Conservation (phyloP, 306 rosid genomes). For the Vicia faba region DNA sequence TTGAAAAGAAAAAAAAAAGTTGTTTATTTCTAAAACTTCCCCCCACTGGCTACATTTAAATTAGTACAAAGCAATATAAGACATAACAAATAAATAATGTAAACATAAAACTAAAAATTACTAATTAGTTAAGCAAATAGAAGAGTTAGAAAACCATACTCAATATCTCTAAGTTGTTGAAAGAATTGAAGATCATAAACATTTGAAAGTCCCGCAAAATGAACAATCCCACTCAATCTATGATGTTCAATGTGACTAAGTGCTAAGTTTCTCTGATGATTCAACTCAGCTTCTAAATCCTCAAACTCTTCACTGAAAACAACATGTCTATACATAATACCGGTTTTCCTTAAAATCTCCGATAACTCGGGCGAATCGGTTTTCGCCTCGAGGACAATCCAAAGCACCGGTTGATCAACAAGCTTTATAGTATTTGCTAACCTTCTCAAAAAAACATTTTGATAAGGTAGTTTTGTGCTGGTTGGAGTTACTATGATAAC, state of each 20-base stretch:
- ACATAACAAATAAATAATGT: background rate
- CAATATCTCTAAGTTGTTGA: slow-evolving; percentile 77
- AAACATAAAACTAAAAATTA: slow-evolving; percentile 8
- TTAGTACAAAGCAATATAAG: background rate
- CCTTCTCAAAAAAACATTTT: slow-evolving; percentile 66
- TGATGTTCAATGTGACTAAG: slow-evolving; percentile 88
- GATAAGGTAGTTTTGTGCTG: slow-evolving; percentile 53
- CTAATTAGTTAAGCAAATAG: background rate
- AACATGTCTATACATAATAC: slow-evolving; percentile 90
- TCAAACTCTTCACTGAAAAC: slow-evolving; percentile 74
- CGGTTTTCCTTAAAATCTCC: slow-evolving; percentile 68
- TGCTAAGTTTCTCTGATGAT: slow-evolving; percentile 83
- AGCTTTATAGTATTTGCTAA: slow-evolving; percentile 70
- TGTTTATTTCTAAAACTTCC: background rate
- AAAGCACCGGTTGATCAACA: slow-evolving; percentile 76
- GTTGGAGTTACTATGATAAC: slow-evolving; percentile 81
- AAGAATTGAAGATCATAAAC: slow-evolving; percentile 87
- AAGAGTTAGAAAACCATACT: slow-evolving; percentile 49
- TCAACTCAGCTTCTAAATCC: slow-evolving; percentile 73
- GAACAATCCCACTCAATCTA: slow-evolving; percentile 82
- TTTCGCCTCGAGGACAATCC: slow-evolving; percentile 79
- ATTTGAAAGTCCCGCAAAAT: slow-evolving; percentile 86
- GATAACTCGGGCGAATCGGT: slow-evolving; percentile 52
- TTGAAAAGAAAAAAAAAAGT: background rate
- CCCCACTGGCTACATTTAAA: slow-evolving; percentile 2